These are phyloP conservation scores for Massarina eburnea DNA, from an alignment of 2,329 filamentous ascomycete species.

Conservation along the genomic window DNA sequence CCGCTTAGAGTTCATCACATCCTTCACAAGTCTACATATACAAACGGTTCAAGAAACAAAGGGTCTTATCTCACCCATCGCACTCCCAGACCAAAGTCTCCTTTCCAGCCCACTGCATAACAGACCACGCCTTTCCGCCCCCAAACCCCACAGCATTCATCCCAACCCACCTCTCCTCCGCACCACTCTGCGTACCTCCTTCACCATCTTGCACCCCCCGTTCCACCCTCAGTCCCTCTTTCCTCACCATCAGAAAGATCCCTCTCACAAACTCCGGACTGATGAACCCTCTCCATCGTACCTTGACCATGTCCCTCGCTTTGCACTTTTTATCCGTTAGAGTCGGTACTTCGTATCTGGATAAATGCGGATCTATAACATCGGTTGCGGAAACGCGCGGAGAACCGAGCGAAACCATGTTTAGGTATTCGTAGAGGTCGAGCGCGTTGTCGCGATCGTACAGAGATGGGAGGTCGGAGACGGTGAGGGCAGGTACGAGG, in stretches of 20 bases:
- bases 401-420: constrained; percentile 66
- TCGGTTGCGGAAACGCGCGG: constrained; percentile 63
- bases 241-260: constrained; percentile 28
- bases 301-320: constrained; percentile 31
- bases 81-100: constrained; percentile 40
- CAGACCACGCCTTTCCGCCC: constrained; percentile 27
- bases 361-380: constrained; percentile 67
- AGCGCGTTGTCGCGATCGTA: constrained; percentile 64
- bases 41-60: no score
- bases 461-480: constrained; percentile 33
- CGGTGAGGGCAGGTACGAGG: constrained; percentile 29
- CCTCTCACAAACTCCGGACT: constrained; percentile 36
- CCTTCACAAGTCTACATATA: no score
- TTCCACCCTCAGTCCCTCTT: constrained; percentile 18
- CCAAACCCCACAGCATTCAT: constrained; percentile 35
- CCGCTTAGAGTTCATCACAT: no score
- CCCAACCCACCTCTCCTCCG: constrained; percentile 31
- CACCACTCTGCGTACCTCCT: constrained; percentile 4
- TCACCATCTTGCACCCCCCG: constrained; percentile 14
- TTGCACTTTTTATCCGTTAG: constrained; percentile 14
- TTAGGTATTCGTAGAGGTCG: constrained; percentile 74
- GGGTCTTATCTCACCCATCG: no score
- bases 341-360: constrained; percentile 64
- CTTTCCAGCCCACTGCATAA: constrained; percentile 34
- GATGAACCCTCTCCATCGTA: constrained; percentile 50